Evolutionary conservation across 2,329 filamentous ascomycete genomes (phyloP), one percentile per base, ranked within the genome.

Genomic region (Aureobasidium sp.): DNA sequence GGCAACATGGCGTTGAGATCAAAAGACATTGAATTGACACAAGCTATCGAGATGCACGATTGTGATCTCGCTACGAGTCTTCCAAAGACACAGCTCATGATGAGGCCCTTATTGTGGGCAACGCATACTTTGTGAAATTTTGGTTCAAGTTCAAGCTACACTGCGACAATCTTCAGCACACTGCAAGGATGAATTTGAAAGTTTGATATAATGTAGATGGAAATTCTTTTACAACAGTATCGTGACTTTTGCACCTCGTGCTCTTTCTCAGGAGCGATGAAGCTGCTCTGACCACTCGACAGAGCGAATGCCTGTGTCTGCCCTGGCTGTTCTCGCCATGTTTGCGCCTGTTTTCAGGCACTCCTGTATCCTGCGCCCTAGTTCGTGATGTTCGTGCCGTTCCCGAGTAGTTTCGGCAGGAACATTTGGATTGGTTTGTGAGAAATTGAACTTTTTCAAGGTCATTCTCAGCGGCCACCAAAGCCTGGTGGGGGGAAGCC

Each of bases 401-500:
- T 27, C 32, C 13, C 37, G 13, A 26, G 36, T 43, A 27, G 24
- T 20, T 29, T 43, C 10, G 50, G 34, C 50, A 36, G 29, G 34
- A 17, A 52, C 32, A 5, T 9, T 27, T 39, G 50, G 2, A 10
- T 52, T 39, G 50, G 17, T 52, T 36, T 26, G 7, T 52, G 37
- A 36, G 13, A 39, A 34, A 26, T 52, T 9, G 34, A 27, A 34
- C n/a, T 6, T 20, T 13, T 1, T 39, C 48, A 52, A 39, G 13
- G 4, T 9, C 17, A 52, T 36, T 39, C 12, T 59, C 56, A 59
- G 29, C 56, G 56, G 50, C 56, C 56, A 41, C 56, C 56, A 26
- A 59, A 59, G 24, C 56, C 56, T 41, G 56, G 56, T 17, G 56
- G 56, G 36, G 56, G 56, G 34, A 48, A 59, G 13, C 56, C 56